phyloP scores from a whole-genome alignment of 345 rosid species.

The Euphorbia pulcherrima region DNA sequence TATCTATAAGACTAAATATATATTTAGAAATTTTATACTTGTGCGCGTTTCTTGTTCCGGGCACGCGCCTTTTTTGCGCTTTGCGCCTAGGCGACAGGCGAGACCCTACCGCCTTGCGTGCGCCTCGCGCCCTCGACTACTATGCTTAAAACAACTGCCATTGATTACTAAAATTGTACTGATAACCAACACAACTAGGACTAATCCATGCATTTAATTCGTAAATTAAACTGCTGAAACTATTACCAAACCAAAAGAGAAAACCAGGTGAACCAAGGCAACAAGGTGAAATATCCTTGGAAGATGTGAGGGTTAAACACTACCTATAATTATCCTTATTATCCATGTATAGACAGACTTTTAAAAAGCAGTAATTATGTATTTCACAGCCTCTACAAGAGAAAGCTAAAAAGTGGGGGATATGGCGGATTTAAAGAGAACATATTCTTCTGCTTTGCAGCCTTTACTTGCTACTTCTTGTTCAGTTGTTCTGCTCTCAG shows the following conservation, averaged over 20 bases:
- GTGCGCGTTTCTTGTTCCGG: too few relatives aligned
- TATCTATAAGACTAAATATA: too few relatives aligned
- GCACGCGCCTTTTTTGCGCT: too few relatives aligned
- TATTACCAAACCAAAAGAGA: not conserved
- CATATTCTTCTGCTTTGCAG: not conserved
- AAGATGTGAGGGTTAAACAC: not conserved
- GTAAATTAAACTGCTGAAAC: not conserved
- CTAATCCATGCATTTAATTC: not conserved
- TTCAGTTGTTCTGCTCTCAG: too few relatives aligned
- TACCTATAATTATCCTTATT: not conserved
- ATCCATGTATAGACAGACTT: not conserved
- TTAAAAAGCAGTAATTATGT: not conserved
- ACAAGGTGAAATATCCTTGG: not conserved
- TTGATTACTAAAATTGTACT: not conserved
- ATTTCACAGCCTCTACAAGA: not conserved
- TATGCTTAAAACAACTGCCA: not conserved
- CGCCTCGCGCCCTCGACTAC: too few relatives aligned
- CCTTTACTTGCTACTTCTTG: too few relatives aligned
- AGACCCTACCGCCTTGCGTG: too few relatives aligned
- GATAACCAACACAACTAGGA: not conserved
- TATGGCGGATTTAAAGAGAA: not conserved
- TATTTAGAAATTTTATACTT: too few relatives aligned
- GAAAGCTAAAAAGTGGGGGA: not conserved
- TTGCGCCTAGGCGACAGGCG: too few relatives aligned
- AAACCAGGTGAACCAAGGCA: not conserved